Evolutionary conservation across 495 filamentous ascomycete species (phyloP), one percentile per base, ranked within the genome.

Genomic region (Trichoderma virens): DNA sequence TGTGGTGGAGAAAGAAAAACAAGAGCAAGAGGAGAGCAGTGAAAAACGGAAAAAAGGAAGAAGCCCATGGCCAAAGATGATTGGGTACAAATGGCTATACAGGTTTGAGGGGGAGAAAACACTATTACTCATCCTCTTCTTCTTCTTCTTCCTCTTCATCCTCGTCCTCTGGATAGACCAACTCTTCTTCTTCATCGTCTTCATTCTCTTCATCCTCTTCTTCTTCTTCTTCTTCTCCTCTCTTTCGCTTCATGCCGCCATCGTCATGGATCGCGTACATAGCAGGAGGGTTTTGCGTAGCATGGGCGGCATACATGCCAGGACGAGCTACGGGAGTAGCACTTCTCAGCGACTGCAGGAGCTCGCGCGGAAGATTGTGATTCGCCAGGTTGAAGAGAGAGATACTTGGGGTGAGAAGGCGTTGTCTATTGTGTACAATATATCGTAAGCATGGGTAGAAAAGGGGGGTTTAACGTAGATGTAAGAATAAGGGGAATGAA

Each of bases 361-460:
- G 80, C 72, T 96, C 92, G 68, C 91, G 82, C 6, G 91, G 90
- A 3, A 97, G 80, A 78, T 92, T 74, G 64, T 85, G 87, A 69
- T 93, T 88, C 27, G 92, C 92, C 18, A 97, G 80, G 16, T 89
- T 88, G 71, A 97, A 97, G 8, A 86, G 77, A 27, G 92, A 95
- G 5, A 82, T 87, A n/a, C 83, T 81, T 35, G 80, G 77, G 70
- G 82, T 90, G 54, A 89, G 83, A 72, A 88, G 85, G 59, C 92
- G 87, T 81, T 96, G 92, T 76, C 92, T 96, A 64, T 56, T 27
- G 16, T 56, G 27, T 28, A 56, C 23, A 30, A 7, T 67, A 68
- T 68, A 76, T 75, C 1, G n/a, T 62, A 25, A 62, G 61, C 61
- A 62, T 70, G 67, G 70, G 65, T 74, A 72, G 70, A 71, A 66